Percentiles rank a stretch among this genome's conserved stretches.
These are phyloP conservation scores for Fusarium buharicum DNA, from an alignment of 2,329 filamentous ascomycete species.

Conservation along the genomic window DNA sequence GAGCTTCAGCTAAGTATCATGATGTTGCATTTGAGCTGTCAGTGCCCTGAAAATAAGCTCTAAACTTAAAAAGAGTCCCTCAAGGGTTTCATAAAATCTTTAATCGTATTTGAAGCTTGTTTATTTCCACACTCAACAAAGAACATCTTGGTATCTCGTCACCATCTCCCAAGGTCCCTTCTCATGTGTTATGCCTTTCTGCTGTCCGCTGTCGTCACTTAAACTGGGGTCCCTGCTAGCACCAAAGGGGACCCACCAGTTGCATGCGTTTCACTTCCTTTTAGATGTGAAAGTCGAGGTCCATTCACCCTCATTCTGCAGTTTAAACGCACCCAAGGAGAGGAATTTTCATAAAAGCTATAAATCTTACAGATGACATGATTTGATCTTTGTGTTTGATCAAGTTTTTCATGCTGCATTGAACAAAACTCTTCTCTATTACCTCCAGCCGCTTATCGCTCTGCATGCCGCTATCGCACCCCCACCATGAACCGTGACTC, in stretches of 20 bases:
- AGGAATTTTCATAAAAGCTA: too few species aligned
- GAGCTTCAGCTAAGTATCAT: slow-evolving; percentile 17
- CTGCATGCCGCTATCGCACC: slow-evolving; percentile 39
- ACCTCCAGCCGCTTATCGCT: slow-evolving; percentile 26
- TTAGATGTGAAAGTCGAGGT: slow-evolving; percentile 15
- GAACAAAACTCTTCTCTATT: neutral
- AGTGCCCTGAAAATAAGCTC: neutral
- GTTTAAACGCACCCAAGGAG: too few species aligned
- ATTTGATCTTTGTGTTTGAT: neutral
- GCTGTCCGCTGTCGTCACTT: slow-evolving; percentile 34
- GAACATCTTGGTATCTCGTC: neutral
- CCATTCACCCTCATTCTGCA: neutral
- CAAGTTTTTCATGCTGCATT: neutral
- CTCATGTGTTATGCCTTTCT: slow-evolving; percentile 36
- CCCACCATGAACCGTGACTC: slow-evolving; percentile 38
- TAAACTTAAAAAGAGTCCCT: too few species aligned
- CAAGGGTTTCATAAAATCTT: too few species aligned
- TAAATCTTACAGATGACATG: too few species aligned
- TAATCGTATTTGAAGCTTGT: neutral
- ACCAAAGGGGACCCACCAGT: slow-evolving; percentile 23
- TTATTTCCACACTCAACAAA: neutral
- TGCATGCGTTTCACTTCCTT: slow-evolving; percentile 34
- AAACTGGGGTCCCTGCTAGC: slow-evolving; percentile 39
- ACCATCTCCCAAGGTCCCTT: slow-evolving; percentile 13
- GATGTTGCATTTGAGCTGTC: slow-evolving; percentile 3